Percentiles rank a stretch among this genome's conserved stretches.
Evolutionary conservation across 2,329 filamentous ascomycete species (phyloP).

Genomic region (Talaromyces pinophilus): DNA sequence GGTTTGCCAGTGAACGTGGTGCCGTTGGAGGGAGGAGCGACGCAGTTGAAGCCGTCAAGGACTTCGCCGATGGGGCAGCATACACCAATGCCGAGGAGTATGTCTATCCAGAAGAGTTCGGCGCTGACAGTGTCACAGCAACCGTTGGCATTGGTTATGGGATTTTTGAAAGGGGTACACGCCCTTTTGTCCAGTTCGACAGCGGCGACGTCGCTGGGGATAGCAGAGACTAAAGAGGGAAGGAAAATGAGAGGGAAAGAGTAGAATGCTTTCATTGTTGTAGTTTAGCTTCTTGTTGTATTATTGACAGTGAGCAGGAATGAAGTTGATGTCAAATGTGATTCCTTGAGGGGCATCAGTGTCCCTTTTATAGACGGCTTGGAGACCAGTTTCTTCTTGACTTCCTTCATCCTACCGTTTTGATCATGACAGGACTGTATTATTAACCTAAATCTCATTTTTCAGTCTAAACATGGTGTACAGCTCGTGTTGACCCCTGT

Average conservation of each 20-base stretch:
- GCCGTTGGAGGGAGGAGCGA: conserved; percentile 12
- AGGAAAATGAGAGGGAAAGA: conserved; percentile 9
- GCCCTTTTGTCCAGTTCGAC: conserved; percentile 15
- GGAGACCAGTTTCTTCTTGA: not conserved
- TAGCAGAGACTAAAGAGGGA: conserved; percentile 13
- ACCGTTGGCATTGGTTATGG: conserved; percentile 12
- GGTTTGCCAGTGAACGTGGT: not conserved
- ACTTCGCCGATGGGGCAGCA: conserved; percentile 14
- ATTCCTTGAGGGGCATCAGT: not conserved
- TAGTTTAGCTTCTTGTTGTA: not conserved
- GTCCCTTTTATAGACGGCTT: not conserved
- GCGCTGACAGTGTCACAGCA: conserved; percentile 18
- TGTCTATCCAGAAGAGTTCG: conserved; percentile 18
- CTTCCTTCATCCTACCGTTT: not conserved
- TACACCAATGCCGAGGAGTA: conserved; percentile 16
- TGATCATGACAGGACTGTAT: not conserved
- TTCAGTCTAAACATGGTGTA: not conserved
- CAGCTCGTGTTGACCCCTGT: not conserved
- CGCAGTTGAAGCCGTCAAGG: conserved; percentile 18
- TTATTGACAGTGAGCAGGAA: not conserved
- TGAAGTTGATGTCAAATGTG: not conserved
- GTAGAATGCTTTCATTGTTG: conserved; percentile 12
- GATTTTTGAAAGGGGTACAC: conserved; percentile 13
- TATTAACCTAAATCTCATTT: not conserved
- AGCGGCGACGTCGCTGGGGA: conserved; percentile 1